A percentile compares a stretch with the other conserved stretches of the same genome.
These are phyloP conservation scores for Rosellinia necatrix DNA, from an alignment of 2,329 filamentous ascomycete genomes.

Conservation along the genomic window DNA sequence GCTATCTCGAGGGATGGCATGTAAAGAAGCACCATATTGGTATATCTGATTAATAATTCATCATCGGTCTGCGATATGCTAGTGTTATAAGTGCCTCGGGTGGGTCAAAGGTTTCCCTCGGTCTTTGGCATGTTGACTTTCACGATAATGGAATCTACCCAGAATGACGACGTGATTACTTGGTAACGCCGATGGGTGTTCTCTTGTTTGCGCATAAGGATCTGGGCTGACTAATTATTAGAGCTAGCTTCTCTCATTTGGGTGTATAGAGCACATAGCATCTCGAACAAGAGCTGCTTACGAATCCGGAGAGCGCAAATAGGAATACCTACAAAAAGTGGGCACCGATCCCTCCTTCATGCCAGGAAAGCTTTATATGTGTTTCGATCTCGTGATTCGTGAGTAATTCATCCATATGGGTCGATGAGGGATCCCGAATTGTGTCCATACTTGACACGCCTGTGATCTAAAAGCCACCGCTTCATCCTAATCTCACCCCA, in stretches of 20 bases:
- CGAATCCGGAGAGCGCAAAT: conserved; percentile 9
- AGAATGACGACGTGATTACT: conserved; percentile 1
- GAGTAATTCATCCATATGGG: conserved; percentile 5
- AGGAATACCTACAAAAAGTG: conserved; percentile 22
- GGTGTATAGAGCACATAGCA: conserved; percentile 9
- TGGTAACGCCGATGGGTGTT: neutral
- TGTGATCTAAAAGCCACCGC: neutral
- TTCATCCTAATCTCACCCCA: neutral
- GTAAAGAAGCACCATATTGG: neutral
- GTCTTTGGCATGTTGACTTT: neutral
- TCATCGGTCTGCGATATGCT: too few species aligned
- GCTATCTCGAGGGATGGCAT: neutral
- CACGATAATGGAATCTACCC: neutral
- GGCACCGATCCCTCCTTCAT: neutral
- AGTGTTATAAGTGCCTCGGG: neutral
- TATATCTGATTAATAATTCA: neutral
- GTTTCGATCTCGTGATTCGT: neutral
- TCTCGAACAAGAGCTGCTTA: conserved; percentile 2
- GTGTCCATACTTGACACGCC: conserved; percentile 17
- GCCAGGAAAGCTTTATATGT: neutral
- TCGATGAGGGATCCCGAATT: too few species aligned
- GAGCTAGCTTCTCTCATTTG: conserved; percentile 5
- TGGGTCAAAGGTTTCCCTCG: conserved; percentile 2
- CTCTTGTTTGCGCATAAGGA: neutral
- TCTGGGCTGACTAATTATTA: conserved; percentile 18